Evolutionary conservation across 148 eudicot genomes (phyloP).

Genomic region (Diospyros lotus): DNA sequence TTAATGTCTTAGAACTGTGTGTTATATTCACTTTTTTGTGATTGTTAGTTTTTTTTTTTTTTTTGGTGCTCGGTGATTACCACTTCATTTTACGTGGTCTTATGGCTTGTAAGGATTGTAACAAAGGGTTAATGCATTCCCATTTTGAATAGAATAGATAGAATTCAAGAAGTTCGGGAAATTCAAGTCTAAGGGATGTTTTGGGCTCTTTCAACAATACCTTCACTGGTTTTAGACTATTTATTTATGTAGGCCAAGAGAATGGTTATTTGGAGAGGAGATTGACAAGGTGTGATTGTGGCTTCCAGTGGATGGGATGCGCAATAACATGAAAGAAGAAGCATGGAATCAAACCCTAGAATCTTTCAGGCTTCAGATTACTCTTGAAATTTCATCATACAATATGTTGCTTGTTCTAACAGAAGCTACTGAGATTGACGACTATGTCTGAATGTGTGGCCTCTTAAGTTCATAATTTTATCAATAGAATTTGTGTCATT

Average conservation of each 20-base stretch:
- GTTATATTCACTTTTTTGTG: background rate
- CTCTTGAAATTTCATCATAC: background rate
- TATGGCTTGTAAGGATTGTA: too few relatives aligned
- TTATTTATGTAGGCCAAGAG: too few relatives aligned
- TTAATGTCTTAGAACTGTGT: background rate
- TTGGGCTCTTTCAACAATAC: too few relatives aligned
- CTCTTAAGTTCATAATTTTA: background rate
- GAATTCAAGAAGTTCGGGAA: too few relatives aligned
- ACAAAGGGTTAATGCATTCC: too few relatives aligned
- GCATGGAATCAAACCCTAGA: background rate
- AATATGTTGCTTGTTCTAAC: background rate
- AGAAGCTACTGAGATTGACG: slow-evolving; percentile 1
- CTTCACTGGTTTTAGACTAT: too few relatives aligned
- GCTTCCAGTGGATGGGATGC: background rate
- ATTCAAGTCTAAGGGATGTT: too few relatives aligned
- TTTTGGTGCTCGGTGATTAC: too few relatives aligned
- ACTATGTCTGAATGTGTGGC: background rate
- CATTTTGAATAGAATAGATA: too few relatives aligned
- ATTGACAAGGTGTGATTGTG: background rate
- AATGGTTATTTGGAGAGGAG: background rate
- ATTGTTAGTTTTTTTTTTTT: too few relatives aligned
- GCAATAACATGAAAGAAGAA: background rate
- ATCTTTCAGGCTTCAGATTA: background rate
- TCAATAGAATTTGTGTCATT: background rate
- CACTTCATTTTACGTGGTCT: too few relatives aligned